A percentile compares a stretch with the other conserved stretches of the same genome.
These are phyloP conservation scores for Pseudopithomyces chartarum DNA, from an alignment of 2,329 filamentous ascomycete species.

Conservation along the genomic window DNA sequence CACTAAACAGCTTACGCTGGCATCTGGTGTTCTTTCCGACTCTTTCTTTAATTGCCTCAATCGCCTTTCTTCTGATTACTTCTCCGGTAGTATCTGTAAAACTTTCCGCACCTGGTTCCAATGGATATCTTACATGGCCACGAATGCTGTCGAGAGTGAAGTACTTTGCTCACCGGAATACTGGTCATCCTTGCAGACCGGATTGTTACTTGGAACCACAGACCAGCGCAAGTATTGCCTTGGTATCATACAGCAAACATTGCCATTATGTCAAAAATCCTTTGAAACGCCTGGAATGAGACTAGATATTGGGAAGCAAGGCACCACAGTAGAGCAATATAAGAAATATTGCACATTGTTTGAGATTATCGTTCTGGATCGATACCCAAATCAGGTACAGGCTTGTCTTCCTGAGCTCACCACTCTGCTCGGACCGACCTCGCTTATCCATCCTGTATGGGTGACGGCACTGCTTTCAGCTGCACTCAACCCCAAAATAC, in stretches of 20 bases:
- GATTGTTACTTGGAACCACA: conserved; percentile 48
- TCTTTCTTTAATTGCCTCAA: conserved; percentile 30
- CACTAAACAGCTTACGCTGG: conserved; percentile 6
- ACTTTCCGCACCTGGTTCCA: conserved; percentile 44
- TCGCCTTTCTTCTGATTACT: conserved; percentile 22
- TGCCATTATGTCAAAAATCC: conserved; percentile 34
- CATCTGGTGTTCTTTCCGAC: conserved; percentile 18
- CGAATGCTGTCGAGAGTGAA: conserved; percentile 20
- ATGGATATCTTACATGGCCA: conserved; percentile 33
- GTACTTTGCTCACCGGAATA: conserved; percentile 41
- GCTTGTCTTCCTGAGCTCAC: conserved; percentile 52
- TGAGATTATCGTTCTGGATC: conserved; percentile 54
- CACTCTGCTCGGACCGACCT: conserved; percentile 40
- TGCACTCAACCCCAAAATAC: conserved; percentile 47
- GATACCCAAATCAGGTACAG: conserved; percentile 55
- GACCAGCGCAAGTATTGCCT: conserved; percentile 55
- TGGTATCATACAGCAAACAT: conserved; percentile 49
- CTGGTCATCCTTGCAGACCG: conserved; percentile 46
- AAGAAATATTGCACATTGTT: conserved; percentile 52
- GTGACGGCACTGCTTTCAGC: conserved; percentile 49
- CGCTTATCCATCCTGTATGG: conserved; percentile 47
- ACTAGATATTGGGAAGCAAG: conserved; percentile 20
- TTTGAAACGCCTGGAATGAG: conserved; percentile 32
- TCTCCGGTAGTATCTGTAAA: conserved; percentile 25
- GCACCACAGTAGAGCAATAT: conserved; percentile 41